A percentile compares a stretch with the other conserved stretches of the same genome.
phyloP scores from a whole-genome alignment of 1,284 basidiomycete genomes.

The Rhodotorula mucilaginosa region DNA sequence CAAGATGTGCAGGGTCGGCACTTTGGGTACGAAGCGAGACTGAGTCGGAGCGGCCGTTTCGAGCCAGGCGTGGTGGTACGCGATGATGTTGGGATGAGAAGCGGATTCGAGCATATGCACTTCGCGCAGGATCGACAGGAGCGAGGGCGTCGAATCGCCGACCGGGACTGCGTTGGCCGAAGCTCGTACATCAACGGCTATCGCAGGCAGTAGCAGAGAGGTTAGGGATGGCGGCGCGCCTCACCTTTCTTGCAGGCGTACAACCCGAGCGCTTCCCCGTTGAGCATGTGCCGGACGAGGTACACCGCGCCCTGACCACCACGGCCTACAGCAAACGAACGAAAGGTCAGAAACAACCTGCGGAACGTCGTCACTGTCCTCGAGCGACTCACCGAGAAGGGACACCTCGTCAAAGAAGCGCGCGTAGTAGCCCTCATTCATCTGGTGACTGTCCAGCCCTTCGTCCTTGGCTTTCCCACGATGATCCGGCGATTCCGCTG shows the following conservation, averaged over 20 bases:
- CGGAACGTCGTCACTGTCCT: too few species aligned
- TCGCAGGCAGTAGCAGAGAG: too few species aligned
- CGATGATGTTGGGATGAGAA: constrained; percentile 43
- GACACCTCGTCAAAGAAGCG: constrained; percentile 42
- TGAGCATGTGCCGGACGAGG: constrained; percentile 43
- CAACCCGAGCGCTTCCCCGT: constrained; percentile 42
- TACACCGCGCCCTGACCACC: constrained; percentile 40
- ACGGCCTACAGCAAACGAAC: constrained; percentile 7
- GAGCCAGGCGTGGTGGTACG: constrained; percentile 44
- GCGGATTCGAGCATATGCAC: constrained; percentile 43
- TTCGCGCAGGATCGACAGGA: constrained; percentile 40
- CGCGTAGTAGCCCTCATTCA: constrained; percentile 41
- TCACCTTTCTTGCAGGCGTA: constrained; percentile 44
- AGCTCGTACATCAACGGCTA: accelerated
- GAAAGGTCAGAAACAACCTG: too few species aligned
- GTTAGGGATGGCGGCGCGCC: not conserved
- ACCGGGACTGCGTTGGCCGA: constrained; percentile 30
- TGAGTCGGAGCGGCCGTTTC: constrained; percentile 28
- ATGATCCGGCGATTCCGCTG: too few species aligned
- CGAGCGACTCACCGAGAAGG: constrained; percentile 26
- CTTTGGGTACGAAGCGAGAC: constrained; percentile 28
- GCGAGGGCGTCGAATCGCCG: constrained; percentile 34
- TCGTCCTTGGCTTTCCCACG: not conserved
- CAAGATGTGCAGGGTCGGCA: constrained; percentile 42
- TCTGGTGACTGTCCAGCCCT: constrained; percentile 20